These are phyloP conservation scores for Nicotiana sylvestris DNA, from an alignment of 257 asterid genomes.

Conservation along the genomic window DNA sequence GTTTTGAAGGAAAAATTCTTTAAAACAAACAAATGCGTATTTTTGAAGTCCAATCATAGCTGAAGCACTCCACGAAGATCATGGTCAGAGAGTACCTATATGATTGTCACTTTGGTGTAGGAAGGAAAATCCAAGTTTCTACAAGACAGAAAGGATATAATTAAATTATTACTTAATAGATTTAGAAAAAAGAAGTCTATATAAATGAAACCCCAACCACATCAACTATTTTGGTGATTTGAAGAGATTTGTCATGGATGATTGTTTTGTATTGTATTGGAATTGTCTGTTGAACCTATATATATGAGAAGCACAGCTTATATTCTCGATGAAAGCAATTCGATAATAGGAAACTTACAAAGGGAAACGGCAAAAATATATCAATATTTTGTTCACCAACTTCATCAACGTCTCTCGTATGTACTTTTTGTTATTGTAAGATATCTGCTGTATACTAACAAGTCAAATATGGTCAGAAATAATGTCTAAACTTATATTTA, in stretches of 20 bases:
- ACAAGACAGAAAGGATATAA: conserved; percentile 34
- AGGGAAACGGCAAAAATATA: not conserved
- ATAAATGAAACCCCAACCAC: not conserved
- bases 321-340: conserved; percentile 4
- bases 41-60: not conserved
- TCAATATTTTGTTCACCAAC: not conserved
- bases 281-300: conserved; percentile 11
- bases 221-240: not conserved
- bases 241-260: not conserved
- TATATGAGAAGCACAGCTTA: not conserved
- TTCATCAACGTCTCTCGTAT: conserved; percentile 9
- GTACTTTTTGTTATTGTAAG: conserved; percentile 8
- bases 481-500: not conserved
- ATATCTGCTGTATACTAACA: conserved; percentile 11
- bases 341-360: conserved; percentile 17
- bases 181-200: not conserved
- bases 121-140: conserved; percentile 28
- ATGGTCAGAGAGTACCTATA: conserved; percentile 14
- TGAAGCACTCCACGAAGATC: not conserved
- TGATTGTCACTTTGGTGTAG: conserved; percentile 19
- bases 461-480: conserved; percentile 3
- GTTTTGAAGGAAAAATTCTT: not conserved
- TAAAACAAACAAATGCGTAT: not conserved
- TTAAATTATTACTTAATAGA: not conserved
- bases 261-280: conserved; percentile 12